Percentiles rank a stretch among this genome's conserved stretches.
phyloP scores from a whole-genome alignment of 2,329 filamentous ascomycete species.

The Trichophyton equinum region DNA sequence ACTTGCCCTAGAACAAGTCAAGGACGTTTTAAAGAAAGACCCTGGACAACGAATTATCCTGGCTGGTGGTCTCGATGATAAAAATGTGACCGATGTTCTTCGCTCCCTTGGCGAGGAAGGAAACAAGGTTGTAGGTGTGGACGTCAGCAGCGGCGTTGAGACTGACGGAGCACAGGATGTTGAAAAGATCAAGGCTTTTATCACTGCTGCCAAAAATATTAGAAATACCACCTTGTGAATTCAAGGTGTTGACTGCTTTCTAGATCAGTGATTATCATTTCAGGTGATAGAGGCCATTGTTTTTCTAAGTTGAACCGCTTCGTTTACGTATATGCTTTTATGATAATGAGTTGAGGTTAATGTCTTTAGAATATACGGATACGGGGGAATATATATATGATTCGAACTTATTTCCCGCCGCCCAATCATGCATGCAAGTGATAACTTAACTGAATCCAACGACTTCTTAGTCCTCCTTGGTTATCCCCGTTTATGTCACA shows the following conservation, averaged over 20 bases:
- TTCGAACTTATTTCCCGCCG: background rate
- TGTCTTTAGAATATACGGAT: background rate
- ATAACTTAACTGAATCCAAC: background rate
- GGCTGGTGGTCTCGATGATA: conserved; percentile 70
- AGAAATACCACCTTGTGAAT: conserved; percentile 6
- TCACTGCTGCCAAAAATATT: conserved; percentile 56
- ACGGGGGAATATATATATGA: background rate
- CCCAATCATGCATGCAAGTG: background rate
- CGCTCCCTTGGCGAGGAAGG: conserved; percentile 47
- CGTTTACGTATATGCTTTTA: background rate
- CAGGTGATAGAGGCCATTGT: background rate
- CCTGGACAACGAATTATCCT: conserved; percentile 61
- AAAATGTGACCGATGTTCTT: conserved; percentile 61
- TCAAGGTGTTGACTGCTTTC: background rate
- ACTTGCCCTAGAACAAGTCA: conserved; percentile 60
- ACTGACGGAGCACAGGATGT: conserved; percentile 67
- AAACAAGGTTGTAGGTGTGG: conserved; percentile 63
- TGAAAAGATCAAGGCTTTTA: conserved; percentile 67
- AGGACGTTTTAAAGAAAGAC: conserved; percentile 53
- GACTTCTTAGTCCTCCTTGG: background rate
- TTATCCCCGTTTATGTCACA: background rate
- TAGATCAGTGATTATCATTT: background rate
- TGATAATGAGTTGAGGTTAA: conserved; percentile 2
- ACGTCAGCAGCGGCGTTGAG: conserved; percentile 92
- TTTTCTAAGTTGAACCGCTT: background rate